Evolutionary conservation across 768 basidiomycete genomes (phyloP), one percentile per base, ranked within the genome.

Genomic region (Leccinum aurantiacum): DNA sequence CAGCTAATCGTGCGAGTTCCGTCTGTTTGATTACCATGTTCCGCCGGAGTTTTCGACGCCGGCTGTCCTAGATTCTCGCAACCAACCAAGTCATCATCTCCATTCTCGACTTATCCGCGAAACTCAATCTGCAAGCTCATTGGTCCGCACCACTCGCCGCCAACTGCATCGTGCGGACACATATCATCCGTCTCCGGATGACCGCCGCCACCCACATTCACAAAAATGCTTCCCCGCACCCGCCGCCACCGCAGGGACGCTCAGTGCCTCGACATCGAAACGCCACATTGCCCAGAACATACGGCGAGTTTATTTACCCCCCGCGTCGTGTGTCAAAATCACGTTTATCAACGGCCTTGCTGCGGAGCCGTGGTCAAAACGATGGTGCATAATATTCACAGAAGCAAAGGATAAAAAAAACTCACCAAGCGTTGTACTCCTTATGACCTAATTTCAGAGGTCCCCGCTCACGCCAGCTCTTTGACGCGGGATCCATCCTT

Each of bases 241-340:
- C 68, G 68, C 38, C 50, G 68, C 68, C 68, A 69, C 69, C 68
- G 68, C 69, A 66, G 0, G 41, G 58, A 56, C 53, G 46, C n/a
- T 19, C 41, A 48, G 6, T 9, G 13, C 33, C 52, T 49, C 35
- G 57, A 38, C 60, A 17, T 27, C 51, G 31, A 66, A 58, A 24
- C 44, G 62, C 57, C 65, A 60, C 60, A 13, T 53, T 14, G 15
- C 11, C 22, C n/a, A 52, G 60, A 58, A 67, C 59, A 61, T 60
- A 46, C 59, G 57, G 58, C 57, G 27, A 41, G 3, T 35, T 35
- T 11, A 56, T 44, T 44, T 44, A 44, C 41, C 41, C 53, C 52
- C 65, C 59, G 55, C 47, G 35, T 56, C 15, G 24, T 57, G 31
- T 67, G 49, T 65, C 56, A 24, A 7, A 14, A 35, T 24, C 58